Evolutionary conservation across 2,329 filamentous ascomycete species (phyloP), one percentile per base, ranked within the genome.

Genomic region (Magnaporthales sp.): DNA sequence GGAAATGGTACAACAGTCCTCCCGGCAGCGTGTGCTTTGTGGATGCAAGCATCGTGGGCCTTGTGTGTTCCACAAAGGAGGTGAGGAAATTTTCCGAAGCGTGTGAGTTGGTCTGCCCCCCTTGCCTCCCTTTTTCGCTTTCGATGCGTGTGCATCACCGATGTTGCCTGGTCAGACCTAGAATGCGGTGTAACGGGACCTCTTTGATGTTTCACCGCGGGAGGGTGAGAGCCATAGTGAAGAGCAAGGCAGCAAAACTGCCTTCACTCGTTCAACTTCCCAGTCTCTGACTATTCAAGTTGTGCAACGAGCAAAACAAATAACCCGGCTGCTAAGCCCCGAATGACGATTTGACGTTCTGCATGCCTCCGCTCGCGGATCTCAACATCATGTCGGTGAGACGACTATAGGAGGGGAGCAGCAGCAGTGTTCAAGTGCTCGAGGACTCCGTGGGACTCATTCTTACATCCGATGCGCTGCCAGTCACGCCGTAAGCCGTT

Each of bases 311-410:
- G 15, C 22, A 24, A 2, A 58, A 58, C 22, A 58, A 26, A n/a
- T 22, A 26, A 58, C 54, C 54, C 54, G 54, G 22, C 24, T 27
- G n/a, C 22, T 26, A 46, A 51, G 38, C 30, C 62, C 32, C 46
- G 26, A n/a, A 26, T 64, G 19, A 32, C 24, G 30, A 46, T 64
- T n/a, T 38, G 24, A 7, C 24, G 62, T 46, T 27, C 22, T 64
- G 62, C 62, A 26, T 38, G 31, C 26, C 62, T 63, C 32, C 62
- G 31, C 22, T 22, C 62, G 13, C 32, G 62, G 32, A 46, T 54
- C 62, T 64, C 62, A 64, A 30, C 62, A 64, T 64, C 22, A 58
- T 64, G 15, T 64, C 31, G 62, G 62, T 64, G 62, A 64, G 62
- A 64, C 32, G 11, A 58, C 54, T 11, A 22, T 22, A 58, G 54